Percentiles rank a stretch among this genome's conserved stretches.
These are phyloP conservation scores for Chytriomyces sp. DNA, from an alignment of 192 early-diverging fungal genomes.

Conservation along the genomic window DNA sequence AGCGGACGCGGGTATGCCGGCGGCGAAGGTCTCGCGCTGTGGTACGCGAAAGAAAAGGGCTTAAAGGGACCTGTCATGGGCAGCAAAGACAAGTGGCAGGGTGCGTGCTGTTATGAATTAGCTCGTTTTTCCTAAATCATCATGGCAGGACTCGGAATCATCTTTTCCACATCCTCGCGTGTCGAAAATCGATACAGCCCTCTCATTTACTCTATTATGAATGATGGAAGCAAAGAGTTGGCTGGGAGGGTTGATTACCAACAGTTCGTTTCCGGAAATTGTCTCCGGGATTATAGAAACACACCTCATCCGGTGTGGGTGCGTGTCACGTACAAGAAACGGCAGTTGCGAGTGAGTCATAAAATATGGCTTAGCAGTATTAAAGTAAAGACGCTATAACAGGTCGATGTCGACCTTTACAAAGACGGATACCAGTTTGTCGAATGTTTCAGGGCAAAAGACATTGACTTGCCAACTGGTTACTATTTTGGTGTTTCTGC, in stretches of 20 bases:
- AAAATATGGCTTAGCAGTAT: not conserved
- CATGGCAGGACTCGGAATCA: conserved; percentile 10
- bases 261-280: conserved; percentile 42
- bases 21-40: conserved; percentile 77
- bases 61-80: conserved; percentile 66
- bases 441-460: conserved; percentile 56
- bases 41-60: conserved; percentile 67
- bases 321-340: conserved; percentile 63
- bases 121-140: not conserved
- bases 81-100: conserved; percentile 66
- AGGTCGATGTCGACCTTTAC: conserved; percentile 55
- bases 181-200: conserved; percentile 52
- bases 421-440: conserved; percentile 55
- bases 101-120: too few relatives aligned
- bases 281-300: conserved; percentile 72
- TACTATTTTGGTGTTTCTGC: conserved; percentile 75
- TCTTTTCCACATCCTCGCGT: conserved; percentile 17
- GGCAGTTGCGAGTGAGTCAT: conserved; percentile 45
- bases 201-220: conserved; percentile 60
- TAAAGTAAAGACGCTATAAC: too few relatives aligned
- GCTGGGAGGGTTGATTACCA: conserved; percentile 47
- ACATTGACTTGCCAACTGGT: conserved; percentile 64
- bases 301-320: conserved; percentile 53
- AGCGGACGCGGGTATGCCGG: conserved; percentile 62
- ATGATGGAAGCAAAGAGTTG: conserved; percentile 63